These are phyloP conservation scores for Solanum sejunctum DNA, from an alignment of 257 asterid species.

Conservation along the genomic window DNA sequence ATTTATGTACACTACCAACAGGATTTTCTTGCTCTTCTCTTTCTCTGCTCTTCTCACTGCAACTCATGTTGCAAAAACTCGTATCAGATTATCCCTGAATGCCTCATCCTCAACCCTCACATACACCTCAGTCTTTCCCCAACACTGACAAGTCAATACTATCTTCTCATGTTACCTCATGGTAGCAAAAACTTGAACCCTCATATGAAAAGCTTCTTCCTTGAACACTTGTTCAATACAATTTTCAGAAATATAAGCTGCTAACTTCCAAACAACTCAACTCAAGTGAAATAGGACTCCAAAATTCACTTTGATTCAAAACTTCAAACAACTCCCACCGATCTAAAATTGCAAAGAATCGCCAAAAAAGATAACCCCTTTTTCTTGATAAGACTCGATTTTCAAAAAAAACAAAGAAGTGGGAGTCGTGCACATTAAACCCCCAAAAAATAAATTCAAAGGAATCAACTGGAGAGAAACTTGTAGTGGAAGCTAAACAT, in stretches of 20 bases:
- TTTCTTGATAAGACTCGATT: conserved; percentile 4
- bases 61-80: conserved; percentile 49
- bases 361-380: neutral
- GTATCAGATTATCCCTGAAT: conserved; percentile 30
- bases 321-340: neutral
- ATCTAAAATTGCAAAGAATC: conserved; percentile 5
- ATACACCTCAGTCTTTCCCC: conserved; percentile 1
- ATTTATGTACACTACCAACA: conserved; percentile 13
- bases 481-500: neutral
- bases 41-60: conserved; percentile 43
- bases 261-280: neutral
- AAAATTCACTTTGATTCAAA: neutral
- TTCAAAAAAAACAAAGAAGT: conserved; percentile 4
- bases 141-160: neutral
- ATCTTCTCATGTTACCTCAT: conserved; percentile 1
- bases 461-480: neutral
- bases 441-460: neutral
- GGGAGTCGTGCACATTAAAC: conserved; percentile 8
- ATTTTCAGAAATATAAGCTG: neutral
- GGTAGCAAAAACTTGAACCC: conserved; percentile 2
- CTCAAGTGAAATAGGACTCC: neutral
- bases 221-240: conserved; percentile 2
- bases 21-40: conserved; percentile 28
- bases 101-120: conserved; percentile 27
- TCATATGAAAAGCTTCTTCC: conserved; percentile 6